phyloP scores from a whole-genome alignment of 2,329 filamentous ascomycete genomes.

The Diaporthe helianthi region DNA sequence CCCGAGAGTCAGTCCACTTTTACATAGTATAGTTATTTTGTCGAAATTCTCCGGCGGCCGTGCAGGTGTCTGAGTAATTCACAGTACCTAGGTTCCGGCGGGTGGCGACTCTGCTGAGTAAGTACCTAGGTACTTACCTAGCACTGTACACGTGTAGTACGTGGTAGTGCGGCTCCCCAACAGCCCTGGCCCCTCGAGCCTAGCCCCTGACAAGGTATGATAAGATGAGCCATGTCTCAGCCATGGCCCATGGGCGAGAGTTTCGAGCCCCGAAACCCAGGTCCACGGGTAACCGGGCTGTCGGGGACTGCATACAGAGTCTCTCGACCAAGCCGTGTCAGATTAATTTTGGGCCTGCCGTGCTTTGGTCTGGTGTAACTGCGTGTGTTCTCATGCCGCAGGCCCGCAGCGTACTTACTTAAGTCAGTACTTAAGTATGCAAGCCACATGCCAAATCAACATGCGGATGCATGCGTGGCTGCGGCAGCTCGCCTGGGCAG shows the following conservation, averaged over 20 bases:
- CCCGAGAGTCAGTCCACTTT: not conserved
- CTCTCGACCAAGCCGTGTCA: slow-evolving; percentile 5
- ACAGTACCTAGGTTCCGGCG: slow-evolving; percentile 3
- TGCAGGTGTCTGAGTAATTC: not conserved
- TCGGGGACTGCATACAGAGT: slow-evolving; percentile 18
- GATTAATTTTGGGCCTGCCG: slow-evolving; percentile 5
- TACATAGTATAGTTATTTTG: slow-evolving; percentile 3
- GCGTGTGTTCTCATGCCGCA: slow-evolving; percentile 1
- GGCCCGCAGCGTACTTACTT: too few species aligned
- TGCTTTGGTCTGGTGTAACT: slow-evolving; percentile 18
- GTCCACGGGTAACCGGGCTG: slow-evolving; percentile 20
- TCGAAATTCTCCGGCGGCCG: not conserved
- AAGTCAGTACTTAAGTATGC: too few species aligned
- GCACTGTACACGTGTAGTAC: too few species aligned
- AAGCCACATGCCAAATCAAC: slow-evolving; percentile 17
- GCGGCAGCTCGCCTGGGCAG: slow-evolving; percentile 14
- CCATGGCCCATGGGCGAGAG: not conserved
- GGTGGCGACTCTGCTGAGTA: not conserved
- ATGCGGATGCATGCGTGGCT: not conserved
- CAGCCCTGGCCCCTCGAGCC: not conserved
- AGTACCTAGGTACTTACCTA: too few species aligned
- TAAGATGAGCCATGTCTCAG: not conserved
- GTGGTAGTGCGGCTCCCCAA: slow-evolving; percentile 25
- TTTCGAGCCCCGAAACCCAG: not conserved
- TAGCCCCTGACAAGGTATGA: not conserved